phyloP scores from a whole-genome alignment of 768 basidiomycete genomes.

The Tephrocybe sp. region DNA sequence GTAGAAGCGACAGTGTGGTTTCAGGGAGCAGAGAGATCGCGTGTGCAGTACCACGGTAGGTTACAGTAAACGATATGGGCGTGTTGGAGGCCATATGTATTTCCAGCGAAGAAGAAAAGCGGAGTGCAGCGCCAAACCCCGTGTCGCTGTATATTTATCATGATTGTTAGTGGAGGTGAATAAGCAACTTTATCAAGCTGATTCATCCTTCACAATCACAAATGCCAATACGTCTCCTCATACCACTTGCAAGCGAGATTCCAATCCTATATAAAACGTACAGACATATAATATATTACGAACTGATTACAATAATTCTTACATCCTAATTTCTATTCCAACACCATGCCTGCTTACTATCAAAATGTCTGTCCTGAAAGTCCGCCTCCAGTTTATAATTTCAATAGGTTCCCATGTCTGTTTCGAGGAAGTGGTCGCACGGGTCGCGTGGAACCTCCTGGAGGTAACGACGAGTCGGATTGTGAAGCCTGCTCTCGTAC shows the following conservation, averaged over 20 bases:
- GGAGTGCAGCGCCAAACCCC: neutral
- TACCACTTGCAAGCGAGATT: neutral
- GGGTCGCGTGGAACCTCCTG: too few relatives aligned
- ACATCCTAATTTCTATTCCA: too few relatives aligned
- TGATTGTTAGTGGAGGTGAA: neutral
- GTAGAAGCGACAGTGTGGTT: constrained; percentile 48
- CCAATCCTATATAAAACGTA: too few relatives aligned
- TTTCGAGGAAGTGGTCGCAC: too few relatives aligned
- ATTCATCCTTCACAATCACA: neutral
- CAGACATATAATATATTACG: too few relatives aligned
- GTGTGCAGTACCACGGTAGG: constrained; percentile 48
- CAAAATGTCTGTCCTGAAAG: too few relatives aligned
- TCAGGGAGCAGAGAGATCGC: constrained; percentile 46
- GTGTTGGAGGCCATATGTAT: constrained; percentile 12
- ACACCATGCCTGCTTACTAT: too few relatives aligned
- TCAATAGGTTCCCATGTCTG: too few relatives aligned
- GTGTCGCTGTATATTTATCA: neutral
- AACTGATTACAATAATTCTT: too few relatives aligned
- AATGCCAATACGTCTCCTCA: neutral
- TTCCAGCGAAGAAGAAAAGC: neutral
- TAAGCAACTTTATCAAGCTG: constrained; percentile 1
- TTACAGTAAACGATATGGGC: constrained; percentile 26
- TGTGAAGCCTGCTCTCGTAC: too few relatives aligned
- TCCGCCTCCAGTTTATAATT: too few relatives aligned
- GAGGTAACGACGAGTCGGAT: too few relatives aligned